phyloP scores from a whole-genome alignment of 306 rosid species.

The Herpetospermum pedunculosum region DNA sequence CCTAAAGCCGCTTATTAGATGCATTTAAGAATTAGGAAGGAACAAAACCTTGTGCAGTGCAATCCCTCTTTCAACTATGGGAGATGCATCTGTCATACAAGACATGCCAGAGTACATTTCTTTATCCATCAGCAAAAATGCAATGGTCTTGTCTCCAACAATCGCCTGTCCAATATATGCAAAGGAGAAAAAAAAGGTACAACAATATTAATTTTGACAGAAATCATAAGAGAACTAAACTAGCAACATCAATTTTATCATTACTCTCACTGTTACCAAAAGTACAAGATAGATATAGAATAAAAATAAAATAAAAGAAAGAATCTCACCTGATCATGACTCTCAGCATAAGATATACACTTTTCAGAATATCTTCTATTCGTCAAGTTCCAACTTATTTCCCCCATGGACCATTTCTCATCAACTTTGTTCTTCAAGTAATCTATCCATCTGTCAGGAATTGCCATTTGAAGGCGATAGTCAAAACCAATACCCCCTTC shows the following conservation, averaged over 20 bases:
- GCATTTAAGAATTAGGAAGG: conserved; percentile 9
- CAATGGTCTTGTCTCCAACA: conserved; percentile 90
- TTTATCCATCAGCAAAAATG: conserved; percentile 68
- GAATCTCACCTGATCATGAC: conserved; percentile 84
- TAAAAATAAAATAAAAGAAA: neutral
- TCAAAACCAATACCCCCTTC: conserved; percentile 84
- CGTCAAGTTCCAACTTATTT: conserved; percentile 63
- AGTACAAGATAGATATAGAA: conserved; percentile 9
- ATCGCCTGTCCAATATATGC: conserved; percentile 43
- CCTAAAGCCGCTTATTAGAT: neutral
- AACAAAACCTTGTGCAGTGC: conserved; percentile 82
- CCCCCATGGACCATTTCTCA: conserved; percentile 72
- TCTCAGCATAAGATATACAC: conserved; percentile 87
- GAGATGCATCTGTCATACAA: conserved; percentile 61
- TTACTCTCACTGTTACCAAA: neutral
- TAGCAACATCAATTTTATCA: neutral
- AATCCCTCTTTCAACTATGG: conserved; percentile 71
- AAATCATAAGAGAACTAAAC: neutral
- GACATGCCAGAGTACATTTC: conserved; percentile 98
- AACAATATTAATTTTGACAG: neutral
- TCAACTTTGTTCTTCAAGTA: conserved; percentile 76
- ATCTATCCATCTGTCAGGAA: conserved; percentile 95
- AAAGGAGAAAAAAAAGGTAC: neutral
- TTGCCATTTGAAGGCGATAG: conserved; percentile 85
- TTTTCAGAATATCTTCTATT: conserved; percentile 89